phyloP scores from a whole-genome alignment of 2,329 filamentous ascomycete species.

The Ascomycota sp. region DNA sequence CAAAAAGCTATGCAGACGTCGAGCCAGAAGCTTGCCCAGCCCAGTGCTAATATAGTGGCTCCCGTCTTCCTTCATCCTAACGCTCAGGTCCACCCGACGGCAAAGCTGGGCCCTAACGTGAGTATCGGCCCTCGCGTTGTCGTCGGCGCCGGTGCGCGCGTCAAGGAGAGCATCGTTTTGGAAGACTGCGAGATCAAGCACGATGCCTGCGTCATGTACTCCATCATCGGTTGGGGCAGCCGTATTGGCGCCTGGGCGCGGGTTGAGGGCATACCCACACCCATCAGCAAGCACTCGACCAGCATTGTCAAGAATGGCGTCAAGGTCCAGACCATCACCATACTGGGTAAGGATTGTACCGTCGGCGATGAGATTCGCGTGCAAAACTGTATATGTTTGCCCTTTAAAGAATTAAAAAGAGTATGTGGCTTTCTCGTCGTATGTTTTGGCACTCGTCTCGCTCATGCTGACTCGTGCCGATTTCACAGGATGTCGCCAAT shows the following conservation, averaged over 20 bases:
- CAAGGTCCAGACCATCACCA: constrained; percentile 97
- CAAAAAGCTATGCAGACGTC: constrained; percentile 77
- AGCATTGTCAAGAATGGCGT: constrained; percentile 95
- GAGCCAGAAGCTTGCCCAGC: constrained; percentile 56
- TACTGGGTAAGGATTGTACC: constrained; percentile 84
- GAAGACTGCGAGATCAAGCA: constrained; percentile 94
- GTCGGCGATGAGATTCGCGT: constrained; percentile 89
- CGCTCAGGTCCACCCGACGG: constrained; percentile 77
- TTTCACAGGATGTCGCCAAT: constrained; percentile 58
- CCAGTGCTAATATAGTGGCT: constrained; percentile 71
- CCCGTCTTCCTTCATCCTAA: constrained; percentile 92
- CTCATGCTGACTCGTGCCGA: not conserved
- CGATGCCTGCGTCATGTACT: constrained; percentile 85
- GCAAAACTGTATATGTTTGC: constrained; percentile 94
- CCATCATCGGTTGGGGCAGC: constrained; percentile 93
- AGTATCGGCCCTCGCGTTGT: constrained; percentile 79
- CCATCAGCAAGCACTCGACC: constrained; percentile 71
- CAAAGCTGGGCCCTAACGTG: constrained; percentile 92
- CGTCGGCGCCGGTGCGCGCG: constrained; percentile 68
- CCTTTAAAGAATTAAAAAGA: constrained; percentile 94
- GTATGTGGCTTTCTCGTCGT: constrained; percentile 28
- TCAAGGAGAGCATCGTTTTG: constrained; percentile 91
- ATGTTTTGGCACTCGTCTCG: not conserved
- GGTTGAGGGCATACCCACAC: constrained; percentile 84
- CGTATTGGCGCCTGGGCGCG: constrained; percentile 94